A percentile compares a stretch with the other conserved stretches of the same genome.
Conservation (phyloP, 2,329 filamentous ascomycete genomes). For the Emericellopsis atlantica region DNA sequence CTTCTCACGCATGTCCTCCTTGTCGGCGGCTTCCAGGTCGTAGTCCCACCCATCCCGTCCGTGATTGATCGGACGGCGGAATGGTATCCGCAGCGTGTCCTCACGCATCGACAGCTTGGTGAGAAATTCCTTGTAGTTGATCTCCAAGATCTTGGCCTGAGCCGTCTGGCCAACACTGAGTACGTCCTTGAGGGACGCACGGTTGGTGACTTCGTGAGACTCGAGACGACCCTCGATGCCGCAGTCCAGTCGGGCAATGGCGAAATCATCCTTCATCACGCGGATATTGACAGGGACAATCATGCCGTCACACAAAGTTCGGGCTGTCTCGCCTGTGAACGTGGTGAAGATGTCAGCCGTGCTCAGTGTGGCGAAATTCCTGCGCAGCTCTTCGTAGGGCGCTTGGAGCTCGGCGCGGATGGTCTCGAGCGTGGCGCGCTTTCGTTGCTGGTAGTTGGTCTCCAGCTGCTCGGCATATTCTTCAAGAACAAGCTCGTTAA, state of each 20-base stretch:
- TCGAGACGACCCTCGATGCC: constrained; percentile 85
- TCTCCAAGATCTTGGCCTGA: constrained; percentile 74
- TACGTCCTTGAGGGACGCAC: constrained; percentile 57
- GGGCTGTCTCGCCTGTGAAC: constrained; percentile 84
- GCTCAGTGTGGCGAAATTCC: constrained; percentile 58
- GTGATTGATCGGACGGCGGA: constrained; percentile 56
- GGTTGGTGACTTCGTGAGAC: constrained; percentile 66
- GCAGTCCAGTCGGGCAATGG: constrained; percentile 87
- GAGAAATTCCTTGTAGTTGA: constrained; percentile 77
- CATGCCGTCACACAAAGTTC: constrained; percentile 80
- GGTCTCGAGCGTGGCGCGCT: constrained; percentile 89
- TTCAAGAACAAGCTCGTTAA: constrained; percentile 91
- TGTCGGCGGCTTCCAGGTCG: constrained; percentile 66
- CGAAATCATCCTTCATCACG: constrained; percentile 81
- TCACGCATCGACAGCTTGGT: constrained; percentile 79
- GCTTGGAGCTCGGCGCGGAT: constrained; percentile 88
- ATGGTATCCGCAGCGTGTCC: constrained; percentile 63
- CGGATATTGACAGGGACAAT: constrained; percentile 82
- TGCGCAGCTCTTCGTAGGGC: constrained; percentile 87
- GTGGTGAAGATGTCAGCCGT: constrained; percentile 86
- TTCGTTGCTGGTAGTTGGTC: constrained; percentile 83
- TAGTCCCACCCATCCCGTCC: constrained; percentile 80
- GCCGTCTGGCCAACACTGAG: constrained; percentile 73
- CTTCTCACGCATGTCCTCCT: constrained; percentile 73
- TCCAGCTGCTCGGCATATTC: constrained; percentile 95